Evolutionary conservation across 306 rosid genomes (phyloP), one percentile per base, ranked within the genome.

Genomic region (Adenanthera pavonina): DNA sequence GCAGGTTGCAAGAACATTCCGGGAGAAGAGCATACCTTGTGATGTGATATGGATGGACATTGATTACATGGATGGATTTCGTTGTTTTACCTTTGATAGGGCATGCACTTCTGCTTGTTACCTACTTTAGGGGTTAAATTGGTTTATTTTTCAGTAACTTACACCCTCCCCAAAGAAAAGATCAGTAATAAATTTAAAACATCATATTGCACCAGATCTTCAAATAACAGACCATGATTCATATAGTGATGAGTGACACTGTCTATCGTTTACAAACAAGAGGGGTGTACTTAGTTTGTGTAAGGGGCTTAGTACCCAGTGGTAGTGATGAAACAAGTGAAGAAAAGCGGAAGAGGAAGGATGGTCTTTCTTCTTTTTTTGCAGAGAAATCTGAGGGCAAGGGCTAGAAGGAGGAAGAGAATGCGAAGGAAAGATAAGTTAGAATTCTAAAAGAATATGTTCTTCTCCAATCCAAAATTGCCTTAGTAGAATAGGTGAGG

Each of bases 1-100:
- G 87, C 89, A 92, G 98, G 86, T 92, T 83, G 84, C 98, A 52
- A 86, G 80, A 79, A 91, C 85, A 66, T 92, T 95, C 51, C 87
- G 97, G 59, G 79, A 91, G 82, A 94, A 92, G 75, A 56, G 77
- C 81, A 88, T 94, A 76, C 97, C 97, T 47, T 94, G 98, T 79
- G 98, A 94, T 67, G 97, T 91, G 72, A 73, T 94, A 84, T 94
- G 98, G 98, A 92, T 94, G 97, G 98, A 92, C 74, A 92, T 91
- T 3, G 94, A 91, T 88, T 94, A 92, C 91, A 94, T 94, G 98
- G 97, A 94, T 85, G 95, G 94, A 54, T 92, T 92, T 87, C 95
- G 97, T 54, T 91, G 97, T 88, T 94, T 91, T 85, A 94, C 97
- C 87, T 92, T 91, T 70, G 92, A 94, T 87, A 84, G 88, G 94